Evolutionary conservation across 75 land plant genomes (phyloP), one percentile per base, ranked within the genome.

Genomic region (Chamaecyparis obtusa): DNA sequence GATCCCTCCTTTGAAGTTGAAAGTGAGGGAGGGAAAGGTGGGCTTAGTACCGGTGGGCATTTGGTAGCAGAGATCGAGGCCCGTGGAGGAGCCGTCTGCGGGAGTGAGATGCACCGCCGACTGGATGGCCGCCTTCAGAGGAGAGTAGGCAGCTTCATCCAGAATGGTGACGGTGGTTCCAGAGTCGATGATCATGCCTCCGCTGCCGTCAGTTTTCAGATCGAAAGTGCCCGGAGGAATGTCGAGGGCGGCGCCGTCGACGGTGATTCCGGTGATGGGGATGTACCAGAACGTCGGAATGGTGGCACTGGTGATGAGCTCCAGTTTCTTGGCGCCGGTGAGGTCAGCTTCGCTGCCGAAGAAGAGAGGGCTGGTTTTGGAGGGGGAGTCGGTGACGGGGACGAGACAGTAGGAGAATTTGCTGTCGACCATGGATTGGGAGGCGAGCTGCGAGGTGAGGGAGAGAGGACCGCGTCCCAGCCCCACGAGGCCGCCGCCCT

Each of bases 271-370:
- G 4, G 30, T 54, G 11, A 87, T 37, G 27, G 32, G 35, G 30
- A 87, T 39, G 44, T 87, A 87, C 64, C 84, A 87, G 72, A 87
- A 87, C 1, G 39, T 87, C 33, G 43, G 41, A 27, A 33, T 43
- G 64, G 15, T 21, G 17, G 32, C 16, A 30, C 55, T 81, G 13
- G 32, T 88, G 37, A 86, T 84, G 41, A n/a, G 24, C 9, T 49
- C 24, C 21, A 56, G 15, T 35, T 77, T 81, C 67, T 72, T 86
- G 64, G 1, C 36, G 3, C 79, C 37, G 19, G 13, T 77, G 64
- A 83, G 30, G n/a, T 44, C 11, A 1, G 90, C 90, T 19, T 56
- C 89, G 13, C 83, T 54, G n/a, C 90, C 90, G 76, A 89, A 89
- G 19, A 89, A 81, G 5, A 89, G 44, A 43, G 90, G 82, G 83